Conservation (phyloP, 2,329 filamentous ascomycete genomes). For the Colletotrichum zoysiae region DNA sequence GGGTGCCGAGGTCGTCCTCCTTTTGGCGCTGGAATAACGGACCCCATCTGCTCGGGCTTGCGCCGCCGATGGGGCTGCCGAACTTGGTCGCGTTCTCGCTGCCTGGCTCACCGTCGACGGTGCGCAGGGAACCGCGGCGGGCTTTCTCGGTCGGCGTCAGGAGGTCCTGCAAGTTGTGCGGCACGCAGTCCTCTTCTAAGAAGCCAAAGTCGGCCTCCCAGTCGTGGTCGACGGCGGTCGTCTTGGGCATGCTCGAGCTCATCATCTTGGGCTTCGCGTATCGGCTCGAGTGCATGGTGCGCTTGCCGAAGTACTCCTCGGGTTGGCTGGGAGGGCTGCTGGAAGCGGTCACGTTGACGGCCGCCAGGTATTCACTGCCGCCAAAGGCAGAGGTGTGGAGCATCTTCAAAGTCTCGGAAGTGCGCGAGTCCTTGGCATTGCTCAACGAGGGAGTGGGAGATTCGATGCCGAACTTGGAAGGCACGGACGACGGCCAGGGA, state of each 20-base stretch:
- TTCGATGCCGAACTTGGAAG: constrained; percentile 90
- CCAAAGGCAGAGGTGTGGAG: constrained; percentile 77
- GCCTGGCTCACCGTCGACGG: constrained; percentile 64
- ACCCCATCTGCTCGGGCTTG: constrained; percentile 72
- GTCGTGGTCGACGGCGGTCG: constrained; percentile 72
- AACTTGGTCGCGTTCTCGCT: constrained; percentile 67
- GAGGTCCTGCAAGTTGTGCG: constrained; percentile 75
- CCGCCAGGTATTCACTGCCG: constrained; percentile 72
- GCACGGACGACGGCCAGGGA: constrained; percentile 91
- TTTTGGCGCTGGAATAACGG: constrained; percentile 71
- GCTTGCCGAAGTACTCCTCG: constrained; percentile 76
- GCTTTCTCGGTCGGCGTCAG: constrained; percentile 77
- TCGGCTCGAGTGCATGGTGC: constrained; percentile 77
- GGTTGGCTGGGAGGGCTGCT: constrained; percentile 65
- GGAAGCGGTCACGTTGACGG: constrained; percentile 51
- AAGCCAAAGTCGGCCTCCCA: constrained; percentile 81
- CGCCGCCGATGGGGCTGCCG: constrained; percentile 68
- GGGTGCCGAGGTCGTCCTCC: constrained; percentile 62
- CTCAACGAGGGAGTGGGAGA: constrained; percentile 82
- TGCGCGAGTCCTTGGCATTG: constrained; percentile 70
- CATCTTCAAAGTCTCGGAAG: constrained; percentile 73
- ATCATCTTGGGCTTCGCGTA: constrained; percentile 76
- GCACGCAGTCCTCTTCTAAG: constrained; percentile 87
- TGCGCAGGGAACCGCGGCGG: constrained; percentile 70
- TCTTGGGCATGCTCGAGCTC: constrained; percentile 76